Evolutionary conservation across 164 flowering plant species (phyloP), one percentile per base, ranked within the genome.

Genomic region (Kalanchoe fedtschenkoi): DNA sequence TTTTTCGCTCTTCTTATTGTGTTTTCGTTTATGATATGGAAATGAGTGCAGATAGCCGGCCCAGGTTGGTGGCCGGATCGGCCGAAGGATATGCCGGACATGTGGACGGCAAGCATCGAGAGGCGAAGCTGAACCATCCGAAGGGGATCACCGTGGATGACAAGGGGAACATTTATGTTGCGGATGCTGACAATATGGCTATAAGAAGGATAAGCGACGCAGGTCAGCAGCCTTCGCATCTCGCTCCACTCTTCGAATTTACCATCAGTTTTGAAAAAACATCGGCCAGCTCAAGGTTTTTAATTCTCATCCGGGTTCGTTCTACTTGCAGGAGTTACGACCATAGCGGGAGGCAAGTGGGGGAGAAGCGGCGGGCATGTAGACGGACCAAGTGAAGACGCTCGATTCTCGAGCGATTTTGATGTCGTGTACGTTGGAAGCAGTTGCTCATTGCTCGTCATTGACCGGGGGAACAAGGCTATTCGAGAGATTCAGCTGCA

Each of bases 341-440:
- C 99, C 26, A 88, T 93, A 73, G 97, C 99, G 7, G 99, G 99
- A 67, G 98, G 97, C 39, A 88, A 82, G 69, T 72, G 79, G 82
- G 74, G 83, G 66, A 77, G 81, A 34, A 88, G 88, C 35, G 88
- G 87, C 44, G 84, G 87, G 6, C 96, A 93, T 78, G 80, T 78
- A 6, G 97, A 90, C 71, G 99, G 99, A 21, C 92, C 96, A 54
- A 88, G 96, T 68, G 97, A 85, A 70, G 99, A 88, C 76, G 97
- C 97, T 51, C 87, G 81, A 51, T 93, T 93, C 64, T 93, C 99
- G 17, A 76, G 74, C 60, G 97, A 93, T 75, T 93, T 93, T 75
- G 97, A 90, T 71, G 91, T 93, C 69, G 80, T 88, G 43, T 93
- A 85, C 53, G 65, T 93, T 41, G 96, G 97, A 72, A 93, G 99